Base-by-base conservation (phyloP, 495 filamentous ascomycete species). In the Aspergillus wentii region DNA sequence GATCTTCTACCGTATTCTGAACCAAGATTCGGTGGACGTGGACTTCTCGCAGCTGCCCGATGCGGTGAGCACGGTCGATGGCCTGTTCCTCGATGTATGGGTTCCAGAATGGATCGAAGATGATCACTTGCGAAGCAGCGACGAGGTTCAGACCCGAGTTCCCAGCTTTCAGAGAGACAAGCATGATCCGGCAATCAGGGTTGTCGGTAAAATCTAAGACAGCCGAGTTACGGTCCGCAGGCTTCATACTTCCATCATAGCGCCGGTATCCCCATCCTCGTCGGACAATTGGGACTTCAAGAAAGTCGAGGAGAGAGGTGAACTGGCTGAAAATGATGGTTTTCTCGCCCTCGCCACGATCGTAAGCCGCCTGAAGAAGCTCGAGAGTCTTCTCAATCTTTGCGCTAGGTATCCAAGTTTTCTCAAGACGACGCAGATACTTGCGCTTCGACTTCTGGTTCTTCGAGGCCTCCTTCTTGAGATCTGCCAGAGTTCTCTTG, bases 41-140 rank as follows among this genome's bases (percentile, higher is more conserved):
- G 4, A 97, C 91, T 10, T 75, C 62, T 0, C 72, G 71, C 44
- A 68, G 68, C 68, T 97, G 91, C 10, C 89, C 90, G 39, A 97
- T 87, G 3, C 91, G 84, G 56, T 97, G 85, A 3, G 91, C 87
- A 25, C 91, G 86, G 59, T 95, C 92, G 38, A 97, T 82, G 1
- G 91, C 91, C 58, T 97, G 91, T 49, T 90, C 86, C 63, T 97
- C 91, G 17, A 94, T 83, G 54, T 83, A 95, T 0, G 91, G 89
- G 43, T 97, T 97, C 87, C 92, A 97, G 67, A 95, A 95, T 0
- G 91, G 91, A 48, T 97, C 91, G 39, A 94, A 78, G 36, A 96
- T 83, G 54, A 97, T 87, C 44, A 97, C 85, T 46, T 88, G 83
- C 0, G 80, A 84, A 0, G 91, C 91, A n/a, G 80, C 80, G 6